phyloP scores from a whole-genome alignment of 495 filamentous ascomycete species.

The Opeltia flavorubescens region DNA sequence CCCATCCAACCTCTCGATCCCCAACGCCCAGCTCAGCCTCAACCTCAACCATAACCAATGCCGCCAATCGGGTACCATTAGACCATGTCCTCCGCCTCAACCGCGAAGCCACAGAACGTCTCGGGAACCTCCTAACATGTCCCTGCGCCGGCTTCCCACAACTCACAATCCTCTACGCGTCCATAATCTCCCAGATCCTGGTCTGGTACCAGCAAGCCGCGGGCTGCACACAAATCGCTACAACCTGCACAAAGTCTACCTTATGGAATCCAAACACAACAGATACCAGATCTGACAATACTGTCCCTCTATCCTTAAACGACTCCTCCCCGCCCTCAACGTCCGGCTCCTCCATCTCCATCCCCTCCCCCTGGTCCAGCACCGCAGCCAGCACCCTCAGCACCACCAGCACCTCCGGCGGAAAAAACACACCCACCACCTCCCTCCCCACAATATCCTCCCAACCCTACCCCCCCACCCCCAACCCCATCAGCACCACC shows the following conservation, averaged over 20 bases:
- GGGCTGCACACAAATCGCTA: slow-evolving; percentile 6
- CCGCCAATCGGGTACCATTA: slow-evolving; percentile 10
- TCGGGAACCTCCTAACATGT: slow-evolving; percentile 18
- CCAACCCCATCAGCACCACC: no score
- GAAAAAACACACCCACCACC: slow-evolving; percentile 8
- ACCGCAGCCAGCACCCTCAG: slow-evolving; percentile 2
- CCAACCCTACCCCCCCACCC: slow-evolving; percentile 9
- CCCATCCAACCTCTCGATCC: neutral
- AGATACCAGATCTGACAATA: neutral
- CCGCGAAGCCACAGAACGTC: slow-evolving; percentile 18
- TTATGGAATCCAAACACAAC: slow-evolving; percentile 1
- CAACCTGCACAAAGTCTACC: neutral
- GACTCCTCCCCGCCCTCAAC: neutral
- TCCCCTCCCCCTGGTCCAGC: slow-evolving; percentile 4
- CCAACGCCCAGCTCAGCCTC: neutral
- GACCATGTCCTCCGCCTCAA: slow-evolving; percentile 21
- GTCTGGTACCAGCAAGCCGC: slow-evolving; percentile 23
- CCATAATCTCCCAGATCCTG: slow-evolving; percentile 21
- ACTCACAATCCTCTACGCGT: slow-evolving; percentile 19
- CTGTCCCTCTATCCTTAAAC: no score
- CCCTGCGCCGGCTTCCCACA: slow-evolving; percentile 18
- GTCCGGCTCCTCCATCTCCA: neutral
- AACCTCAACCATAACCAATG: slow-evolving; percentile 3
- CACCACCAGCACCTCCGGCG: neutral
- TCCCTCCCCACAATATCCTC: slow-evolving; percentile 9